A percentile compares a stretch with the other conserved stretches of the same genome.
These are phyloP conservation scores for Debaryomyces hansenii DNA, from an alignment of 805 yeast genomes.

Conservation along the genomic window DNA sequence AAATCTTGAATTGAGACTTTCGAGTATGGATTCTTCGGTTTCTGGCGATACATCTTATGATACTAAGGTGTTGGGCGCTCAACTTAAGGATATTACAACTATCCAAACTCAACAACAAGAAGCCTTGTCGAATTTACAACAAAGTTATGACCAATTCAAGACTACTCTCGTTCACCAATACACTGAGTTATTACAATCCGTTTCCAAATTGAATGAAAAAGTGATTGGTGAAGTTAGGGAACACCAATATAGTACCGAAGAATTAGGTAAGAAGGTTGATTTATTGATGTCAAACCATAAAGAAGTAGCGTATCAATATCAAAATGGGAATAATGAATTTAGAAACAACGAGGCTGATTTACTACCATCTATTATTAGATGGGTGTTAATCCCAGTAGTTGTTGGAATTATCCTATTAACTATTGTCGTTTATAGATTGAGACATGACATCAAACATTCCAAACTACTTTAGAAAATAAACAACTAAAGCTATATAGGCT, in stretches of 20 bases:
- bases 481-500: background rate
- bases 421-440: conserved; percentile 50
- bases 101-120: conserved; percentile 15
- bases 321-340: conserved; percentile 8
- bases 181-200: conserved; percentile 29
- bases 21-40: background rate
- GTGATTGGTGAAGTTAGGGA: conserved; percentile 43
- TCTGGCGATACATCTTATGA: conserved; percentile 1
- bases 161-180: conserved; percentile 27
- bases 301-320: conserved; percentile 32
- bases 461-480: conserved; percentile 45
- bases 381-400: conserved; percentile 44
- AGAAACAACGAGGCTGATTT: conserved; percentile 17
- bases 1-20: conserved; percentile 5
- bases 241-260: conserved; percentile 35
- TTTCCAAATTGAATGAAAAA: conserved; percentile 32
- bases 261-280: conserved; percentile 37
- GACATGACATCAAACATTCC: conserved; percentile 63
- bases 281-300: conserved; percentile 40
- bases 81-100: conserved; percentile 14
- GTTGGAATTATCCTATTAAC: conserved; percentile 41
- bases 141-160: conserved; percentile 25
- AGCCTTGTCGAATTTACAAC: conserved; percentile 16
- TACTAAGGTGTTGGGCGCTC: conserved; percentile 9
- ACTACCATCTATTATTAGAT: conserved; percentile 26